Conservation (phyloP, 2,329 filamentous ascomycete genomes). For the Lecanicillium sp. region DNA sequence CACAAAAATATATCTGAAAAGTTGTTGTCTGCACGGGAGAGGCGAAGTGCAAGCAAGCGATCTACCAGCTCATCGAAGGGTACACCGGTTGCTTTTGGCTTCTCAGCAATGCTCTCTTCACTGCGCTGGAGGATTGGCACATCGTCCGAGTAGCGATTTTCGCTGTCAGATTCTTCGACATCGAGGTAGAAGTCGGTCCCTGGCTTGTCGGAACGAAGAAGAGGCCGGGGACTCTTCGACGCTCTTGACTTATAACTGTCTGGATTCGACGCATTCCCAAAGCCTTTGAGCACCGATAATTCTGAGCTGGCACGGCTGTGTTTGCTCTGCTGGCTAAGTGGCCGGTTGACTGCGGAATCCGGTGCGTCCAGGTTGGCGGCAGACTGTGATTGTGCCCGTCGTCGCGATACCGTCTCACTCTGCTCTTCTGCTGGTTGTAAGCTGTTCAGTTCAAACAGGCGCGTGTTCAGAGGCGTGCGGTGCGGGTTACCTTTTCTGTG, state of each 20-base stretch:
- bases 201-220: conserved; percentile 42
- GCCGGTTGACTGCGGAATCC: conserved; percentile 40
- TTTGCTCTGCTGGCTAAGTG: conserved; percentile 53
- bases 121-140: conserved; percentile 58
- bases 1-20: conserved; percentile 86
- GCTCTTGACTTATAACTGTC: conserved; percentile 22
- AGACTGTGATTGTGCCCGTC: conserved; percentile 54
- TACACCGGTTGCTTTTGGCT: conserved; percentile 41
- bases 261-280: conserved; percentile 37
- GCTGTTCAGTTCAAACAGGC: no score
- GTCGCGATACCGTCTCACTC: conserved; percentile 36
- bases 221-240: conserved; percentile 26
- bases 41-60: conserved; percentile 71
- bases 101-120: conserved; percentile 51
- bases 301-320: conserved; percentile 67
- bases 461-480: no score
- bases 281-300: conserved; percentile 50
- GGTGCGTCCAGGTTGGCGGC: conserved; percentile 52
- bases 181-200: conserved; percentile 52
- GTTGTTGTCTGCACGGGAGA: conserved; percentile 81
- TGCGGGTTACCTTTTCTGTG: conserved; percentile 58
- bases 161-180: conserved; percentile 61
- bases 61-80: conserved; percentile 71
- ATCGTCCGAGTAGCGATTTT: conserved; percentile 58
- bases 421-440: conserved; percentile 25